Conservation (phyloP, 129 eudicot genomes). For the Centrapalus pauciflorus region DNA sequence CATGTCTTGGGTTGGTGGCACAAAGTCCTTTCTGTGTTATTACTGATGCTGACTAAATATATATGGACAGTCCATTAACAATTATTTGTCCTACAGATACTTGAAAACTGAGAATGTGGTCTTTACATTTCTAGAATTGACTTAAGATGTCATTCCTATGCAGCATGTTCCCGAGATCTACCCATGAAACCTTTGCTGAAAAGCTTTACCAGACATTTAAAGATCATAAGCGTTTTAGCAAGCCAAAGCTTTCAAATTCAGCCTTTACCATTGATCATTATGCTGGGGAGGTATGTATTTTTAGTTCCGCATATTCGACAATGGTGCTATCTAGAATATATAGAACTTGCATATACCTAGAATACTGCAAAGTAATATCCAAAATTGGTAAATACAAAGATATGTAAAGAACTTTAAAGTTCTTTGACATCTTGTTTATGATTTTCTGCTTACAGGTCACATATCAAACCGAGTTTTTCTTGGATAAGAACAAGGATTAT, state of each 20-base stretch:
- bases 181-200: slow-evolving; percentile 88
- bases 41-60: background rate
- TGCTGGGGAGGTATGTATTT: slow-evolving; percentile 79
- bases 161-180: slow-evolving; percentile 95
- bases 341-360: background rate
- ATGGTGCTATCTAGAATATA: background rate
- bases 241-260: slow-evolving; percentile 81
- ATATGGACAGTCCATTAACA: background rate
- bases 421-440: background rate
- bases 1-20: background rate
- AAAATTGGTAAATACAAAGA: background rate
- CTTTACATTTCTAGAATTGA: background rate
- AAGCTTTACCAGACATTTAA: slow-evolving; percentile 87
- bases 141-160: slow-evolving; percentile 8
- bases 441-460: slow-evolving; percentile 59
- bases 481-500: slow-evolving; percentile 95
- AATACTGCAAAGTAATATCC: background rate
- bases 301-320: slow-evolving; percentile 1
- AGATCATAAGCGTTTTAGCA: slow-evolving; percentile 69
- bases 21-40: background rate
- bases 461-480: slow-evolving; percentile 73
- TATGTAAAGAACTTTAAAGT: background rate
- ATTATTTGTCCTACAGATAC: background rate
- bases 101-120: background rate
- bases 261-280: slow-evolving; percentile 84